Base-by-base conservation (phyloP, 305 asterid species). In the Rubia balearica region DNA sequence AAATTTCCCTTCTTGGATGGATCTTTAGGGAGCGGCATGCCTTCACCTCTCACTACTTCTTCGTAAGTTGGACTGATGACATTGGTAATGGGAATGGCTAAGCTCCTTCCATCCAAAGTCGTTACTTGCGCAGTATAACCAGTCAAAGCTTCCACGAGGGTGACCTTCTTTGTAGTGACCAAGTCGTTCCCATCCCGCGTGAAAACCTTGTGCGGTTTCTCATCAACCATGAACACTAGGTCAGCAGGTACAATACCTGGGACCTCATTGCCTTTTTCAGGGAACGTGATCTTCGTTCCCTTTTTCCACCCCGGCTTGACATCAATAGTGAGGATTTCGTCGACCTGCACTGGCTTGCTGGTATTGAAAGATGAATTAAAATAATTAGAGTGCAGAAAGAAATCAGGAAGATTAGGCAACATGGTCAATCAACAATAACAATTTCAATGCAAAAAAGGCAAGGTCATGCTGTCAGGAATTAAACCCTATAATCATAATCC, bases 251-350 rank as follows among this genome's bases (percentile, higher is more conserved):
- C 14, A 14, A 69, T 42, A 51, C 78, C 74, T 5, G 66, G 74
- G 11, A 27, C 19, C 33, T 70, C 71, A 64, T 75, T 64, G 7
- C 78, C 78, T 19, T 70, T 75, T 5, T 63, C 74, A 0, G 67
- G 68, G 43, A 63, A 75, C 6, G 78, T 75, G 55, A 75, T 63
- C 55, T 70, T 75, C 3, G 78, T 75, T 65, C 78, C 78, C 69
- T 62, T 69, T 53, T 75, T 75, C 78, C 78, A 75, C 33, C 78
- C 78, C 16, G 78, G 74, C 57, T 70, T 75, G 45, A 69, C 27
- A 43, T 33, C 6, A 16, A 75, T 69, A 12, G 68, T 27, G 10
- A 75, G 48, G 27, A 70, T 3, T 30, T 75, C 78, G 62, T 70
- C 67, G 0, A 17, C 67, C 0, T 21, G 14, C 38, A 1, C 38